Evolutionary conservation across 805 yeast genomes (phyloP).

Genomic region (Hanseniaspora lindneri): DNA sequence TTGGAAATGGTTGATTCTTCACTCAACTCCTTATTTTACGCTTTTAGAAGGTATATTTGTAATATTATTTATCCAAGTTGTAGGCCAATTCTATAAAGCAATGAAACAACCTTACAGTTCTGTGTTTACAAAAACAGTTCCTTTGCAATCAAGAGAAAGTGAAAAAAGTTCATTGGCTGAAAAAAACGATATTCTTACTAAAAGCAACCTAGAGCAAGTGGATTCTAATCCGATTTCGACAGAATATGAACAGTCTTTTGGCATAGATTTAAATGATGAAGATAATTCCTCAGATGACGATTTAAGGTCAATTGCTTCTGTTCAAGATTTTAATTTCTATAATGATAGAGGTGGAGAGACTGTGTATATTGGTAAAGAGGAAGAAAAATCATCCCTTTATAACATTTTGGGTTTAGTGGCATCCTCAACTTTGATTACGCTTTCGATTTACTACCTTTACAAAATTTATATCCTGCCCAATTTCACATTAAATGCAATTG

Average conservation of each 20-base stretch:
- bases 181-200: no score
- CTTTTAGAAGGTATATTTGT: slow-evolving; percentile 89
- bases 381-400: slow-evolving; percentile 60
- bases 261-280: slow-evolving; percentile 1
- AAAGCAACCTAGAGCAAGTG: no score
- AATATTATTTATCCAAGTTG: slow-evolving; percentile 77
- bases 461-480: slow-evolving; percentile 71
- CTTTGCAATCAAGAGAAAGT: slow-evolving; percentile 16
- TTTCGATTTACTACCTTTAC: slow-evolving; percentile 65
- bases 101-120: slow-evolving; percentile 27
- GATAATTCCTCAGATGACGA: slow-evolving; percentile 6
- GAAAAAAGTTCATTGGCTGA: no score
- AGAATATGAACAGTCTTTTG: no score
- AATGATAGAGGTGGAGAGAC: slow-evolving; percentile 6
- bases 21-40: slow-evolving; percentile 82
- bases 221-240: no score
- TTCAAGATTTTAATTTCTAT: slow-evolving; percentile 8
- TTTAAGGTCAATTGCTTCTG: slow-evolving; percentile 15
- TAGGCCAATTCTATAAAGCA: slow-evolving; percentile 73
- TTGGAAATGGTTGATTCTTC: slow-evolving; percentile 62
- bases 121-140: slow-evolving; percentile 22
- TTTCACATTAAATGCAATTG: slow-evolving; percentile 53
- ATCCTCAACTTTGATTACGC: slow-evolving; percentile 64
- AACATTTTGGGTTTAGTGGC: slow-evolving; percentile 58
- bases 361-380: slow-evolving; percentile 11